These are phyloP conservation scores for Drechslera avenae DNA, from an alignment of 2,329 filamentous ascomycete species.

Conservation along the genomic window DNA sequence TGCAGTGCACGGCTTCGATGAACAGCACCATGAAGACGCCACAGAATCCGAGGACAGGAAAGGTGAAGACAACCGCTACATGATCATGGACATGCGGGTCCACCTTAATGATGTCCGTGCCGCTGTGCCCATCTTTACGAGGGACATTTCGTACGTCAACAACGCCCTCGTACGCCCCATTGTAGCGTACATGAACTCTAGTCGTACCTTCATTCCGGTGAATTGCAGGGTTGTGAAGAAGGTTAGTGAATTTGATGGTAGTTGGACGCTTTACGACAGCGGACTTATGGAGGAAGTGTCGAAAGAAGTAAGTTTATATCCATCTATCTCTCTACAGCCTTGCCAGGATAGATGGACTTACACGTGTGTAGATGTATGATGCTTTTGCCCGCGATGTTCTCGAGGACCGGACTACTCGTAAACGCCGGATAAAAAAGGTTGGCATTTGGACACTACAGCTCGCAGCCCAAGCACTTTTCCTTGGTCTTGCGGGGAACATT, in stretches of 20 bases:
- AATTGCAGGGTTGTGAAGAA: constrained; percentile 93
- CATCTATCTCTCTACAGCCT: not conserved
- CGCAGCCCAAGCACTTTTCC: constrained; percentile 89
- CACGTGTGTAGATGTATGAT: constrained; percentile 71
- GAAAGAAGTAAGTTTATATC: constrained; percentile 64
- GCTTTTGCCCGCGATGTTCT: constrained; percentile 92
- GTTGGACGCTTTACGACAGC: constrained; percentile 93
- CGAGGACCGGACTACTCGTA: constrained; percentile 85
- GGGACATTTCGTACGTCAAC: constrained; percentile 92
- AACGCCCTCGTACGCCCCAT: constrained; percentile 94
- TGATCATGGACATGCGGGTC: constrained; percentile 93
- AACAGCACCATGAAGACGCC: constrained; percentile 27
- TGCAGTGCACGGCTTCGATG: constrained; percentile 38
- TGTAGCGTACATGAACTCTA: constrained; percentile 96
- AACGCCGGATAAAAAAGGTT: constrained; percentile 89
- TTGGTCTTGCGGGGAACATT: constrained; percentile 88
- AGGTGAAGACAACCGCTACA: constrained; percentile 71
- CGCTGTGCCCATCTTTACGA: constrained; percentile 88
- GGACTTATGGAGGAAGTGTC: constrained; percentile 92
- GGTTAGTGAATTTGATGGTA: constrained; percentile 86
- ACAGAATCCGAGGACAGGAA: constrained; percentile 12
- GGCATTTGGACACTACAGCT: constrained; percentile 95
- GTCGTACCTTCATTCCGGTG: constrained; percentile 93
- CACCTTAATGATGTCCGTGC: constrained; percentile 95
- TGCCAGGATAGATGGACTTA: constrained; percentile 4